Base-by-base conservation (phyloP, 2,329 filamentous ascomycete species). In the Botryotinia narcissicola region DNA sequence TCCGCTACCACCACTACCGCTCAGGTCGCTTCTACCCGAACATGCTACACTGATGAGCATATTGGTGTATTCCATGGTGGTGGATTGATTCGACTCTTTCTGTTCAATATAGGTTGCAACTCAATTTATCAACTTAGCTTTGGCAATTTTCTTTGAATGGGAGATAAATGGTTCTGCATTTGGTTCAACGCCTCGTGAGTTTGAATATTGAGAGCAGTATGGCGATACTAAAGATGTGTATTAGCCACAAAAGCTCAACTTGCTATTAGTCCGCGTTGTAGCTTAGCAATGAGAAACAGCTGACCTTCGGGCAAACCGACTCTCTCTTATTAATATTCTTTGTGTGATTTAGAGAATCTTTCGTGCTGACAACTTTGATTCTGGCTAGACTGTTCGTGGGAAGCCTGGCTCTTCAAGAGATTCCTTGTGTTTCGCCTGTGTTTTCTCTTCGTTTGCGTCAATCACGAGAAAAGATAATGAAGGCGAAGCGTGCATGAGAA, bases 41-140 rank as follows among this genome's bases (percentile, higher is more conserved):
- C 10, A 4, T 14, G 0, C n/a, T 37, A 32, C 20, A 29, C 12
- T 1, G 25, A 51, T 25, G 44, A 29, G 18, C 18, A 29, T 10
- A 2, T 51, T 16, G 35, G 4, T 18, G 18, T 40, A 8, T 29
- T 20, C 0, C 12, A 20, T 48, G 37, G 40, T 9, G 16, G 25
- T 40, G 3, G 1, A 9, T 40, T 5, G 51, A 14, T 10, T 5
- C 16, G 8, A 51, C 9, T 57, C 5, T 5, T 22, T 29, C 20
- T 16, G 8, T 4, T 48, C 2, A 68, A 16, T n/a, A 10, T 25
- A 25, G 2, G 18, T 12, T 20, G 32, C 8, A 14, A 40, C 7
- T 2, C 3, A 4, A 22, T 42, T 14, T 22, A 2, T 3, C 16
- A 29, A 32, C 1, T 54, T 3, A 18, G 7, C 1, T 9, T 1